Percentiles rank a stretch among this genome's conserved stretches.
Conservation (phyloP, 441 rosid genomes). For the Jatropha podagrica region DNA sequence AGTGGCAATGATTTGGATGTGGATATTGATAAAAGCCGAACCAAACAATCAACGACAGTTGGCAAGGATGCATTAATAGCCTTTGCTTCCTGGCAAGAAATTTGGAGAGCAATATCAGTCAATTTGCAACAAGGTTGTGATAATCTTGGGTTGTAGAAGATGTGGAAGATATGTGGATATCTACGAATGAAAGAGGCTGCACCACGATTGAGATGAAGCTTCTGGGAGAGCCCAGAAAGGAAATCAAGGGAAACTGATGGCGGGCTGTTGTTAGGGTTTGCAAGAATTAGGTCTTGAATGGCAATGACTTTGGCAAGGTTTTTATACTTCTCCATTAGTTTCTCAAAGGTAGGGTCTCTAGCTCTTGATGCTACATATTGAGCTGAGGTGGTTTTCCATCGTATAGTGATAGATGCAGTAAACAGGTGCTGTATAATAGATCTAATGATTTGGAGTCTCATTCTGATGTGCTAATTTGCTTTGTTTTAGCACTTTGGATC, state of each 20-base stretch:
- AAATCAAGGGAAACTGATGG: conserved; percentile 72
- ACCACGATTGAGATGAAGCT: conserved; percentile 79
- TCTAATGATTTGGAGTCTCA: conserved; percentile 36
- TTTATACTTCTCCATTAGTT: conserved; percentile 84
- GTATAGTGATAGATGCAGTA: conserved; percentile 20
- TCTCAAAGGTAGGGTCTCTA: conserved; percentile 78
- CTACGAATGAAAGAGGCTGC: conserved; percentile 68
- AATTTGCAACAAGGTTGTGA: conserved; percentile 61
- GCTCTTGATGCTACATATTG: conserved; percentile 69
- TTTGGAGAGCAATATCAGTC: conserved; percentile 50
- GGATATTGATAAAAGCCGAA: conserved; percentile 67
- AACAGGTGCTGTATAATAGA: conserved; percentile 31
- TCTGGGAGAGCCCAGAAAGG: conserved; percentile 75
- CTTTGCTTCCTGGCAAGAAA: conserved; percentile 57
- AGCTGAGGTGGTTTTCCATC: conserved; percentile 67
- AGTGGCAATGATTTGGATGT: conserved; percentile 66
- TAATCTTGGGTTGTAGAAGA: conserved; percentile 54
- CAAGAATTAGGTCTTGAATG: conserved; percentile 74
- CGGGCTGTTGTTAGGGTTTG: conserved; percentile 50
- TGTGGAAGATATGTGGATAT: conserved; percentile 71
- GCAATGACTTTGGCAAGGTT: conserved; percentile 68
- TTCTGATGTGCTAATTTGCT: not conserved
- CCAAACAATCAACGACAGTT: conserved; percentile 53
- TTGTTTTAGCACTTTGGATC: not conserved
- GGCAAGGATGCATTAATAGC: conserved; percentile 46